Evolutionary conservation across 2,329 filamentous ascomycete species (phyloP).

Genomic region (Aspergillus jensenii): DNA sequence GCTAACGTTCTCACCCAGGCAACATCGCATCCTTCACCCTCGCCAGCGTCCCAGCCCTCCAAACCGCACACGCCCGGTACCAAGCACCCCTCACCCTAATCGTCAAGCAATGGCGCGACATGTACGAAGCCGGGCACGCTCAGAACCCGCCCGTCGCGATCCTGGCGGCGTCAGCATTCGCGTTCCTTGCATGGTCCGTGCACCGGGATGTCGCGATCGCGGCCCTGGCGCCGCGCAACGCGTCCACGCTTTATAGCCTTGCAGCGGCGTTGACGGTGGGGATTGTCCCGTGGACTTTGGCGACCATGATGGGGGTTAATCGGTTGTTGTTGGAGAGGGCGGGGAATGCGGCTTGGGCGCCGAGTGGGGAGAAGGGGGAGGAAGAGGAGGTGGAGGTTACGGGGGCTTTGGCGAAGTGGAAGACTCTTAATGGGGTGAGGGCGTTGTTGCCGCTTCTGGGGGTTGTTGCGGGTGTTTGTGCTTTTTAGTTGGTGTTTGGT

Average conservation of each 20-base stretch:
- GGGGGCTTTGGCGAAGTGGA: constrained; percentile 13
- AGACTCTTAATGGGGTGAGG: constrained; percentile 15
- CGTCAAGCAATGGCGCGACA: constrained; percentile 20
- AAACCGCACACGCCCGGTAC: constrained; percentile 17
- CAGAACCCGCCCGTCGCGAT: constrained; percentile 28
- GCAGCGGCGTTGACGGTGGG: constrained; percentile 30
- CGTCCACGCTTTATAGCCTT: constrained; percentile 21
- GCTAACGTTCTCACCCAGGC: background rate
- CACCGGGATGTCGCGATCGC: constrained; percentile 12
- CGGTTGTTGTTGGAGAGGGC: constrained; percentile 22
- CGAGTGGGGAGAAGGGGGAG: background rate
- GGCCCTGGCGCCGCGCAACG: constrained; percentile 11
- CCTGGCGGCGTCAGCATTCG: constrained; percentile 20
- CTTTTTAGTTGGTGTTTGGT: background rate
- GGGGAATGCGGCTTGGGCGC: background rate
- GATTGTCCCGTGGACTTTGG: constrained; percentile 35
- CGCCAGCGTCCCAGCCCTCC: constrained; percentile 25
- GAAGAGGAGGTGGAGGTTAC: constrained; percentile 12
- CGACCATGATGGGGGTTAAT: constrained; percentile 31
- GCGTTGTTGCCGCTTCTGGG: constrained; percentile 15
- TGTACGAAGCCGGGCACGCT: constrained; percentile 22
- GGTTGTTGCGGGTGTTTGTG: constrained; percentile 11
- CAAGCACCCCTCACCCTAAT: constrained; percentile 4
- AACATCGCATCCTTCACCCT: constrained; percentile 29
- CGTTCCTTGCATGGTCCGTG: constrained; percentile 31